These are phyloP conservation scores for Sporothrix dimorphospora DNA, from an alignment of 2,329 filamentous ascomycete genomes.

Conservation along the genomic window DNA sequence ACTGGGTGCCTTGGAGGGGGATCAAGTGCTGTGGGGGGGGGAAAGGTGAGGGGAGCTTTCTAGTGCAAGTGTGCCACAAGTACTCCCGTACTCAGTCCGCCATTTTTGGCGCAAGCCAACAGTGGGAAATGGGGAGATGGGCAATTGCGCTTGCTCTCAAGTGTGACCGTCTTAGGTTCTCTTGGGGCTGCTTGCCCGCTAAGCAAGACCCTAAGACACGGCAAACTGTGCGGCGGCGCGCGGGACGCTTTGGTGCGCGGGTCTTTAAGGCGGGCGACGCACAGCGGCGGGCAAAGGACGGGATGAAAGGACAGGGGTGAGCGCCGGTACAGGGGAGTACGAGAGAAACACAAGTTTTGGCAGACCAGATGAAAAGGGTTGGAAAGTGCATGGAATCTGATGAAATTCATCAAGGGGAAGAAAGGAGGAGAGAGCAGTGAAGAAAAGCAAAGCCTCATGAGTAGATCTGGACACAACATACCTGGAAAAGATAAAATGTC, in stretches of 20 bases:
- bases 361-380: neutral
- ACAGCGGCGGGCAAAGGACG: neutral
- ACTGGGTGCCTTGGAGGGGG: neutral
- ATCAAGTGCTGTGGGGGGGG: too few species aligned
- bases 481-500: neutral
- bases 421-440: neutral
- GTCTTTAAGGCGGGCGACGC: neutral
- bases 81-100: neutral
- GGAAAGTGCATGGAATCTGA: neutral
- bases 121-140: neutral
- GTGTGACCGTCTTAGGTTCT: neutral
- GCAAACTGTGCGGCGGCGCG: neutral
- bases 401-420: neutral
- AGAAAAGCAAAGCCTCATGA: neutral
- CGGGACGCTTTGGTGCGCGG: slow-evolving; percentile 4
- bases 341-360: too few species aligned
- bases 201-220: slow-evolving; percentile 14
- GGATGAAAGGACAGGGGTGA: slow-evolving; percentile 9
- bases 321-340: neutral
- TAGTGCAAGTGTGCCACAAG: slow-evolving; percentile 19
- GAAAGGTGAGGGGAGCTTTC: slow-evolving; percentile 25
- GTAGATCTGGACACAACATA: neutral
- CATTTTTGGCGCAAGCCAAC: slow-evolving; percentile 19
- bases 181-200: neutral
- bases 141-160: neutral